Base-by-base conservation (phyloP, 164 flowering plant genomes). In the Stephania yunnanensis region DNA sequence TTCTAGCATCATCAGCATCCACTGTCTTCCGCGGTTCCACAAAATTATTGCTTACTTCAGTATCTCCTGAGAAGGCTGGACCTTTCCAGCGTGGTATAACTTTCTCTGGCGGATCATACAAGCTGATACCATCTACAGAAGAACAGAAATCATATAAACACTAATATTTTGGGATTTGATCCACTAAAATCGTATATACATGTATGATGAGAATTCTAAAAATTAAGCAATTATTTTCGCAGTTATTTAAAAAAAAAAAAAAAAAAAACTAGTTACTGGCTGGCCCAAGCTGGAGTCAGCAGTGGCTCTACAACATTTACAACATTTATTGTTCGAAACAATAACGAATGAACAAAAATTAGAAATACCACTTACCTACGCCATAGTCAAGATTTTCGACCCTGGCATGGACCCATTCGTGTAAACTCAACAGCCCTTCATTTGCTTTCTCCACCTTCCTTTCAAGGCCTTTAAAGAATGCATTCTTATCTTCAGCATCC, bases 301-400 rank as follows among this genome's bases (percentile, higher is more conserved):
- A 9, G 4, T 36, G 42, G 42, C 42, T 36, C 42, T 36, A 36
- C 42, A 36, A 36, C 42, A 36, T 36, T 36, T 36, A 36, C 42
- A 0, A 36, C 4, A 36, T 36, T 36, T 0, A 4, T 36, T 36
- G 4, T 36, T 36, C 42, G 4, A 36, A 29, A 6, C 46, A 42
- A 36, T 22, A 52, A 67, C 10, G 30, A 72, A 55, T 58, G 19
- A 46, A 75, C 10, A 63, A 75, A 61, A 17, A 8, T 8, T 44
- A 70, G 72, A 42, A 68, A 69, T 13, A 45, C 8, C 8, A 72
- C 52, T 2, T 89, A 95, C 98, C 98, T 88, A 91, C 88, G 75
- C 98, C 98, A 77, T 92, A 95, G 76, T 91, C 93, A 76, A 91
- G 85, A 85, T 95, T 95, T 83, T 95, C 98, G 69, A 92, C 86